Evolutionary conservation across 768 basidiomycete species (phyloP).

Genomic region (Tylopilus intermedius): DNA sequence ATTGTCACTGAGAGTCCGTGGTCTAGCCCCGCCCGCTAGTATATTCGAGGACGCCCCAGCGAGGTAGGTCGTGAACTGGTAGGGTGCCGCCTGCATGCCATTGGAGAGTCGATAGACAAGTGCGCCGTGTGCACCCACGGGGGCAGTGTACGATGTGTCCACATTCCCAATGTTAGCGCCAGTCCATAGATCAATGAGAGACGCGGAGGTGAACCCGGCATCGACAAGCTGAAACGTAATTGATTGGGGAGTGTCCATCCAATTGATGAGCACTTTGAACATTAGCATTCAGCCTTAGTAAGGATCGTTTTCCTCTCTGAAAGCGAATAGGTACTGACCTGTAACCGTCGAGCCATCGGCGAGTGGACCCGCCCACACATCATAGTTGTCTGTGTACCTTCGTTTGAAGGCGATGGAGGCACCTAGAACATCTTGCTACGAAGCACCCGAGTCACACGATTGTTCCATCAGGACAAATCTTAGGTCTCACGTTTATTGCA

Average conservation of each 20-base stretch:
- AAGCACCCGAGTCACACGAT: not conserved
- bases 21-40: not conserved
- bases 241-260: not conserved
- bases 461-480: not conserved
- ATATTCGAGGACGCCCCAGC: not conserved
- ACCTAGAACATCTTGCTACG: conserved; percentile 14
- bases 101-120: conserved; percentile 5
- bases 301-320: not conserved
- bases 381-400: conserved; percentile 10
- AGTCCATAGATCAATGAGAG: conserved; percentile 8
- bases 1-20: not conserved
- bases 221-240: conserved; percentile 5
- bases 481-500: conserved; percentile 4
- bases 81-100: not conserved
- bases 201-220: not conserved
- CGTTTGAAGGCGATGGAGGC: conserved; percentile 4
- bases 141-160: not conserved
- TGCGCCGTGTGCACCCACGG: conserved; percentile 1
- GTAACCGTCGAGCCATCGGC: conserved; percentile 2
- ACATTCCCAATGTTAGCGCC: not conserved
- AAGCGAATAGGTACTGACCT: not conserved
- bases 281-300: no score
- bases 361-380: conserved; percentile 7
- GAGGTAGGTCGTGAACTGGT: not conserved
- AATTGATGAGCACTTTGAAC: conserved; percentile 7